phyloP scores from a whole-genome alignment of 441 rosid species.

The Viola pubescens region DNA sequence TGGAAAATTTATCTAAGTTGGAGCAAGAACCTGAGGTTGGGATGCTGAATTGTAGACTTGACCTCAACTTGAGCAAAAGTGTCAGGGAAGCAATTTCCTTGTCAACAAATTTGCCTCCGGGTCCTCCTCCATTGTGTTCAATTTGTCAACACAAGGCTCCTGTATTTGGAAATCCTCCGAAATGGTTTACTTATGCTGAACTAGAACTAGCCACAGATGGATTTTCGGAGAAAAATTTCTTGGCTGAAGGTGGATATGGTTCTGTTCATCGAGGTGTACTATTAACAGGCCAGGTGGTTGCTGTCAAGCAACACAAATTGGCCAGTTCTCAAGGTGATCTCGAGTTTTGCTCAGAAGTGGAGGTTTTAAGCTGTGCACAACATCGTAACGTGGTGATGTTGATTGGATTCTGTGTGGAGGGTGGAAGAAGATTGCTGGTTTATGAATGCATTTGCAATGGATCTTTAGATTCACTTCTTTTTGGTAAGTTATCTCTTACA shows the following conservation, averaged over 20 bases:
- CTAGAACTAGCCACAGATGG: constrained; percentile 83
- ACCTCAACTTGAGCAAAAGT: constrained; percentile 60
- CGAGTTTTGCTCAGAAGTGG: constrained; percentile 98
- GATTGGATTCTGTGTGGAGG: constrained; percentile 91
- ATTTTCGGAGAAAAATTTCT: constrained; percentile 80
- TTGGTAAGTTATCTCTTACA: constrained; percentile 39
- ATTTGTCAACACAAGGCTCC: constrained; percentile 91
- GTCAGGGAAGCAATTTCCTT: constrained; percentile 81
- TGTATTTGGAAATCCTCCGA: constrained; percentile 85
- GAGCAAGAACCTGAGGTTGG: constrained; percentile 50
- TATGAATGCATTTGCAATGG: constrained; percentile 97
- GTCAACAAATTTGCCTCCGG: constrained; percentile 57
- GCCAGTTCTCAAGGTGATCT: constrained; percentile 96
- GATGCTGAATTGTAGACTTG: constrained; percentile 37
- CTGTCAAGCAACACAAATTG: constrained; percentile 88
- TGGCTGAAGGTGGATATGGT: constrained; percentile 98
- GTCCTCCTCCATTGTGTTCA: constrained; percentile 94
- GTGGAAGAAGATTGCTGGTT: constrained; percentile 83
- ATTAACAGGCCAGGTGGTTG: constrained; percentile 81
- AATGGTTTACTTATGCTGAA: constrained; percentile 79
- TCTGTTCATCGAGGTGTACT: constrained; percentile 89
- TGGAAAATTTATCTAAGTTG: constrained; percentile 54
- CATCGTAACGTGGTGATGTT: constrained; percentile 91
- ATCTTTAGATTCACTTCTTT: constrained; percentile 86
- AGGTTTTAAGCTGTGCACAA: constrained; percentile 97